A percentile compares a stretch with the other conserved stretches of the same genome.
phyloP scores from a whole-genome alignment of 148 eudicot genomes.

The Chenopodium album region DNA sequence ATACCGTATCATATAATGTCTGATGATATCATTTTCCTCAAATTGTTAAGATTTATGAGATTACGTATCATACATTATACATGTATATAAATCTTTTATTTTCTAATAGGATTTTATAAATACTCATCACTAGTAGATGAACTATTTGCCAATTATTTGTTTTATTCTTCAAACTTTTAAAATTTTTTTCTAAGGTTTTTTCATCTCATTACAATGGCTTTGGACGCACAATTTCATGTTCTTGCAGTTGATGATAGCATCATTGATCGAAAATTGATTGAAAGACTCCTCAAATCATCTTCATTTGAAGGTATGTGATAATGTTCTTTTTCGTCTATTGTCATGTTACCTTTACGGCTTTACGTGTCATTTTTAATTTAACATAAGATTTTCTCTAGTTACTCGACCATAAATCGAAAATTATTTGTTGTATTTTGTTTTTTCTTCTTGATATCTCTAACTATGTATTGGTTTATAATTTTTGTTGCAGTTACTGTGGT shows the following conservation, averaged over 20 bases:
- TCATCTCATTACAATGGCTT: neutral
- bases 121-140: too few species aligned
- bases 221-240: conserved; percentile 51
- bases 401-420: neutral
- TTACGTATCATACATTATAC: neutral
- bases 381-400: too few species aligned
- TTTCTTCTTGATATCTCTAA: too few species aligned
- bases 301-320: conserved; percentile 50
- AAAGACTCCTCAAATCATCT: conserved; percentile 57
- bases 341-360: too few species aligned
- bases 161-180: too few species aligned
- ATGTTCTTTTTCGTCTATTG: neutral
- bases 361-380: too few species aligned
- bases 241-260: conserved; percentile 66
- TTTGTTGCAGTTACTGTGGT: conserved; percentile 53
- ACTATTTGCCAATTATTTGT: neutral
- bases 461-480: too few species aligned
- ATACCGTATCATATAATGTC: conserved; percentile 27
- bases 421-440: too few species aligned
- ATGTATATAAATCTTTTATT: neutral
- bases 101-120: conserved; percentile 12
- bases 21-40: conserved; percentile 22
- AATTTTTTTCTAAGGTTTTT: too few species aligned
- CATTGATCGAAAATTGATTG: conserved; percentile 60
- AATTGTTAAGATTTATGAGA: conserved; percentile 17